A percentile compares a stretch with the other conserved stretches of the same genome.
Conservation (phyloP, 345 rosid genomes). For the Psidium friedrichsthalianum region DNA sequence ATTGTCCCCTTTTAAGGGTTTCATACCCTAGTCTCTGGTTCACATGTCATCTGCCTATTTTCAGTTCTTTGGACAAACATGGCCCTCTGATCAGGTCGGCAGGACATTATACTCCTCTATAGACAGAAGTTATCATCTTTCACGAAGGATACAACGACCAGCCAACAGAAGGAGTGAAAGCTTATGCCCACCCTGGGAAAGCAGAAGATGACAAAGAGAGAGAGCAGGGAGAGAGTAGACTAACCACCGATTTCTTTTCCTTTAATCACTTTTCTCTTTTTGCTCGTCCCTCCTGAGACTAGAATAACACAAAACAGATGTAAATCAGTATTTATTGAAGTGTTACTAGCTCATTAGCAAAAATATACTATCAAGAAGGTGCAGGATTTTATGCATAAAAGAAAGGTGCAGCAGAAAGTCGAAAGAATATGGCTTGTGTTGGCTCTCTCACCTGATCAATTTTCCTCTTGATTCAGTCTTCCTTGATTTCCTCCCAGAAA, state of each 20-base stretch:
- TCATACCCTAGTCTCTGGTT: neutral
- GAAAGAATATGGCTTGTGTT: neutral
- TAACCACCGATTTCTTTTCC: slow-evolving; percentile 11
- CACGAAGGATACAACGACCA: neutral
- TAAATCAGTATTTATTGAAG: neutral
- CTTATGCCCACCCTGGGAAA: neutral
- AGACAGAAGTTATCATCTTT: neutral
- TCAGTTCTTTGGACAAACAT: neutral
- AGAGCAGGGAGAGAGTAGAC: neutral
- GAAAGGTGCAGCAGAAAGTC: neutral
- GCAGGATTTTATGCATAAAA: neutral
- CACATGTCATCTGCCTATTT: neutral
- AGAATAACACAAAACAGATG: neutral
- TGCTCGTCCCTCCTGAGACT: slow-evolving; percentile 24
- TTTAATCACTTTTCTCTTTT: slow-evolving; percentile 23
- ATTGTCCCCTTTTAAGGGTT: neutral
- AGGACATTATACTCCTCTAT: neutral
- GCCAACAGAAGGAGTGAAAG: neutral
- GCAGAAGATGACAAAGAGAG: neutral
- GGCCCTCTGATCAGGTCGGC: neutral
- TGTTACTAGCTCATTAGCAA: neutral
- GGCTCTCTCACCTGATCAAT: slow-evolving; percentile 15
- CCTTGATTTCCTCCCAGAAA: slow-evolving; percentile 18
- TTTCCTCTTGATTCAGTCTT: slow-evolving; percentile 13
- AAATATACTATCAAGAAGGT: neutral